Percentiles rank a stretch among this genome's conserved stretches.
Conservation (phyloP, 345 rosid genomes). For the Citrus maxima region DNA sequence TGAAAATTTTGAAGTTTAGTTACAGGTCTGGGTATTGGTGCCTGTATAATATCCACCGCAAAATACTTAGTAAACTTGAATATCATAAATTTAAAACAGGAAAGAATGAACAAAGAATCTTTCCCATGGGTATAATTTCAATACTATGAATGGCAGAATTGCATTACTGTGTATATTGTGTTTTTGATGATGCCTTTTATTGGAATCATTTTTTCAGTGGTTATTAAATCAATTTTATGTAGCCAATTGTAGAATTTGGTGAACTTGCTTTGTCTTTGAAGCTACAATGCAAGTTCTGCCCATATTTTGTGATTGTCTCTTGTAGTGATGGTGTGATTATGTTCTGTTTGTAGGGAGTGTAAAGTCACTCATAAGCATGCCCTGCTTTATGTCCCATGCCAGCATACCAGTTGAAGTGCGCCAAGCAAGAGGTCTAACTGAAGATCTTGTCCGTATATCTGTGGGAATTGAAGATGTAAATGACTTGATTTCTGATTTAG, state of each 20-base stretch:
- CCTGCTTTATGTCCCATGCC: slow-evolving; percentile 98
- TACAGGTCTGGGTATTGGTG: background rate
- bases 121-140: background rate
- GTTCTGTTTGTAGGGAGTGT: slow-evolving; percentile 60
- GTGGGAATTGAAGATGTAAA: slow-evolving; percentile 92
- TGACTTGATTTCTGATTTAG: slow-evolving; percentile 85
- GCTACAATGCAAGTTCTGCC: background rate
- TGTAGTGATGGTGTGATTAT: background rate
- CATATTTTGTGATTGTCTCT: background rate
- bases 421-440: slow-evolving; percentile 85
- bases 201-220: background rate
- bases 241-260: background rate
- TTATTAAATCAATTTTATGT: background rate
- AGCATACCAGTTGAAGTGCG: slow-evolving; percentile 80
- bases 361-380: slow-evolving; percentile 96
- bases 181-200: background rate
- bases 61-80: background rate
- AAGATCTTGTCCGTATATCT: slow-evolving; percentile 86
- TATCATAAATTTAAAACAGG: background rate
- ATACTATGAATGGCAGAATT: background rate
- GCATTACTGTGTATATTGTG: background rate
- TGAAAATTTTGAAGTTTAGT: background rate
- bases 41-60: background rate
- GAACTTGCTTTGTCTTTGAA: background rate
- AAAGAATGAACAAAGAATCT: background rate